Base-by-base conservation (phyloP, 306 rosid genomes). In the Medicago arabica region DNA sequence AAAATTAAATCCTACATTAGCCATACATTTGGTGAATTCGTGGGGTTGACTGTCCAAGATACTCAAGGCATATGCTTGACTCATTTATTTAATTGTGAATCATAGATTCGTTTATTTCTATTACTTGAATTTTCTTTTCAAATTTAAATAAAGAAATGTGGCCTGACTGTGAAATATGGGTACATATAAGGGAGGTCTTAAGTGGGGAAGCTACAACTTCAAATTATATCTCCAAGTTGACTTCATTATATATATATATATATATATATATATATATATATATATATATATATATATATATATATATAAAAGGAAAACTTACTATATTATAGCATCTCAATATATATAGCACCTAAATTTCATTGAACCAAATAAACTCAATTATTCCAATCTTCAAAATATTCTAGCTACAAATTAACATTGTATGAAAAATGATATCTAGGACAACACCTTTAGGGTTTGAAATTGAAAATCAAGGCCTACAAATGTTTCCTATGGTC, bases 161-260 rank as follows among this genome's bases (percentile, higher is more conserved):
- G 79, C 41, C 88, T 82, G 16, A 47, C 19, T 39, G 1, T 36
- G 2, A 78, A 71, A 58, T 58, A 77, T 7, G 80, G 92, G 79
- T 66, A 15, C 71, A 85, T 86, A 61, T 85, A 84, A 75, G 96
- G 97, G 73, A 92, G 97, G 97, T 77, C 53, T n/a, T 81, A 92
- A 54, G 28, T 83, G 90, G 95, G 98, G 96, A 84, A 62, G 87
- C 39, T 58, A 23, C 36, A 60, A 66, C 70, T 71, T 72, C 41
- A 14, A 43, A 15, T 18, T 58, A 17, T 7, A 71, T 57, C 78
- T 31, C 70, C 1, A 3, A 49, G 91, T 88, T 91, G 96, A 91
- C 98, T 83, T 85, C 57, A 46, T 46, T 6, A n/a, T 50, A 50
- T 50, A 50, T n/a, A 50, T 50, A n/a, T n/a, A n/a, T n/a, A n/a